Percentiles rank a stretch among this genome's conserved stretches.
Conservation (phyloP, 2,329 filamentous ascomycete genomes). For the Alternaria triticina region DNA sequence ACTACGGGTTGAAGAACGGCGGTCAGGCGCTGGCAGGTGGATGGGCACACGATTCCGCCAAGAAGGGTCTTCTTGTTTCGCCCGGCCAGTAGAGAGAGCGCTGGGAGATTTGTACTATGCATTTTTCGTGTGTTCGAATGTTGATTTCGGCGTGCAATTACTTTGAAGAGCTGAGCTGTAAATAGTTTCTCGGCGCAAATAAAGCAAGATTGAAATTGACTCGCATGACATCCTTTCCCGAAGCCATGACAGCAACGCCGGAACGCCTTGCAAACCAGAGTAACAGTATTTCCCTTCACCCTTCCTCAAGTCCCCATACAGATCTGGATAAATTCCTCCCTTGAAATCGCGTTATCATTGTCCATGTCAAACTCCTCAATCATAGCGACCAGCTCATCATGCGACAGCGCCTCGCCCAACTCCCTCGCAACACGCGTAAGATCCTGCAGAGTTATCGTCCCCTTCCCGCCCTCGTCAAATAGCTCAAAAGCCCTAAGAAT, state of each 20-base stretch:
- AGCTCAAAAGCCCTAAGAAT: slow-evolving; percentile 89
- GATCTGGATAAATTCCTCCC: slow-evolving; percentile 71
- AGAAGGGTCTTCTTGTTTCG: slow-evolving; percentile 82
- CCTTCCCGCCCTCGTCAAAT: slow-evolving; percentile 92
- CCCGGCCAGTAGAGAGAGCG: slow-evolving; percentile 74
- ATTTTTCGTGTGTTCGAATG: slow-evolving; percentile 15
- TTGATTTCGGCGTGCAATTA: slow-evolving; percentile 10
- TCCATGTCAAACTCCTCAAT: slow-evolving; percentile 98
- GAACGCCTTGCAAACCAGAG: neutral
- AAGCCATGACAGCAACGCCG: slow-evolving; percentile 1
- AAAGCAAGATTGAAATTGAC: slow-evolving; percentile 25
- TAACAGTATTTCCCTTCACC: neutral
- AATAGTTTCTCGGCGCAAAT: slow-evolving; percentile 43
- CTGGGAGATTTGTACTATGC: slow-evolving; percentile 35
- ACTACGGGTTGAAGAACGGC: slow-evolving; percentile 75
- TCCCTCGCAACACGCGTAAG: slow-evolving; percentile 86
- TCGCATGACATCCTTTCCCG: neutral
- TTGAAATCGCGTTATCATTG: slow-evolving; percentile 77
- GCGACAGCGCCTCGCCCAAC: slow-evolving; percentile 88
- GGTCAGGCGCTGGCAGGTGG: slow-evolving; percentile 83
- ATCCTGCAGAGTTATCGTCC: slow-evolving; percentile 87
- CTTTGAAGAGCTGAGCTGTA: slow-evolving; percentile 38
- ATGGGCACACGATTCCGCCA: slow-evolving; percentile 76
- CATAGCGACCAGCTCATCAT: slow-evolving; percentile 93
- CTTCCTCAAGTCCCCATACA: slow-evolving; percentile 55